Evolutionary conservation across 2,329 filamentous ascomycete species (phyloP).

Genomic region (Diaporthe citriasiana): DNA sequence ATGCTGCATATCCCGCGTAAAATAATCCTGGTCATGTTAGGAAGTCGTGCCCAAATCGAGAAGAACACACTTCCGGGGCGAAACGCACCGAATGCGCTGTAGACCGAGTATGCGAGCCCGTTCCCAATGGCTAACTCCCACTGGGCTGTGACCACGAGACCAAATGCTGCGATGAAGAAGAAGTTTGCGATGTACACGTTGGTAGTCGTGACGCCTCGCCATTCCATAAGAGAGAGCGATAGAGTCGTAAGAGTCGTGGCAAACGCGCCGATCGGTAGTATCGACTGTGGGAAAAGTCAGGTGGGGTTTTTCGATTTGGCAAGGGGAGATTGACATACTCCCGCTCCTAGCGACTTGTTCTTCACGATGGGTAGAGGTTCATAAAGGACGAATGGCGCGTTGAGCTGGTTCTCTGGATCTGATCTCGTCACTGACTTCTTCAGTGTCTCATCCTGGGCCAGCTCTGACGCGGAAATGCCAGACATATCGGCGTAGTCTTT

Average conservation of each 20-base stretch:
- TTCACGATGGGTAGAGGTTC: slow-evolving; percentile 42
- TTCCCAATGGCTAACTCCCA: slow-evolving; percentile 69
- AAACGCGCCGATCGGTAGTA: slow-evolving; percentile 60
- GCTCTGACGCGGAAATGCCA: slow-evolving; percentile 5
- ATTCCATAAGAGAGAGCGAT: slow-evolving; percentile 68
- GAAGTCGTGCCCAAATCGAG: neutral
- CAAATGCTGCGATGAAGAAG: slow-evolving; percentile 64
- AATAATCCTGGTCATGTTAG: slow-evolving; percentile 44
- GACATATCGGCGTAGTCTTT: neutral
- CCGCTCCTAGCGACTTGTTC: slow-evolving; percentile 20
- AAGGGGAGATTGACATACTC: neutral
- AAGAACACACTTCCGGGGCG: neutral
- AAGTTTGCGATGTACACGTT: slow-evolving; percentile 69
- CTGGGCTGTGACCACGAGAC: slow-evolving; percentile 67
- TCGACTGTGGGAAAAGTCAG: neutral
- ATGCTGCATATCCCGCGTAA: slow-evolving; percentile 45
- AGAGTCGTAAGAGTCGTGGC: slow-evolving; percentile 68
- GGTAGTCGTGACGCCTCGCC: slow-evolving; percentile 62
- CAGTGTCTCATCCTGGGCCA: slow-evolving; percentile 11
- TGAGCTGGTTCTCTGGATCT: slow-evolving; percentile 27
- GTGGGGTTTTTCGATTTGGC: neutral
- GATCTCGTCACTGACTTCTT: slow-evolving; percentile 18
- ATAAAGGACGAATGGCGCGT: slow-evolving; percentile 9
- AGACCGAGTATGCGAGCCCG: slow-evolving; percentile 66
- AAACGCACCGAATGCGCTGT: slow-evolving; percentile 65